These are phyloP conservation scores for Carpinus viminea DNA, from an alignment of 306 rosid species.

Conservation along the genomic window DNA sequence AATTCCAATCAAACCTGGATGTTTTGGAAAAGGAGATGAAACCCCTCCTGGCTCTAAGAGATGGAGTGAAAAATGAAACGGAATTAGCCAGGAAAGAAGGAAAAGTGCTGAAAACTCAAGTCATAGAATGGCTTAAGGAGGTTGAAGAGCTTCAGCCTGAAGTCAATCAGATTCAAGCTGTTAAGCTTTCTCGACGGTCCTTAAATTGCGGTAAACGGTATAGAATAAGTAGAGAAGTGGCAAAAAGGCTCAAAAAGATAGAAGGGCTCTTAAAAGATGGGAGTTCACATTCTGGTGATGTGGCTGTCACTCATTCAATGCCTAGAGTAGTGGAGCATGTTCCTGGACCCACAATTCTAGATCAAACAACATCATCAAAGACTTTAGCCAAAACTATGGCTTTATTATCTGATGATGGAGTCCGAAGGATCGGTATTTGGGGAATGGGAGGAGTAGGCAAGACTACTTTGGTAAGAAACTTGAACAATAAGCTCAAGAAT, in stretches of 20 bases:
- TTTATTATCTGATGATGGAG: not conserved
- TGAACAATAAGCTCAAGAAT: constrained; percentile 16
- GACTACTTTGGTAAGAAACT: constrained; percentile 23
- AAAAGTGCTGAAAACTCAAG: not conserved
- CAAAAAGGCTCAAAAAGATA: not conserved
- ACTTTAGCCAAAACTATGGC: constrained; percentile 8
- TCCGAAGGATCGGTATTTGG: constrained; percentile 14
- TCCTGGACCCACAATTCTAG: constrained; percentile 21
- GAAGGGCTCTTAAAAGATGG: not conserved
- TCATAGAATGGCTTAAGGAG: constrained; percentile 6
- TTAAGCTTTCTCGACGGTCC: not conserved
- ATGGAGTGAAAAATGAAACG: not conserved
- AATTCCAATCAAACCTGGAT: constrained; percentile 8
- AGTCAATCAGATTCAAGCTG: constrained; percentile 8
- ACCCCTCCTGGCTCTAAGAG: not conserved
- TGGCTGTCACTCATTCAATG: not conserved
- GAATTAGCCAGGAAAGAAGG: constrained; percentile 11
- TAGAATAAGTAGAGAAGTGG: not conserved
- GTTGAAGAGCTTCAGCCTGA: not conserved
- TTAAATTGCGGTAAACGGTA: not conserved
- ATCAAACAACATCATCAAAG: constrained; percentile 12
- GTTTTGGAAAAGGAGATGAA: not conserved
- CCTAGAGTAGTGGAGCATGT: constrained; percentile 9
- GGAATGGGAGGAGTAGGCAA: constrained; percentile 30
- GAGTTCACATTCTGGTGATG: not conserved